Base-by-base conservation (phyloP, 2,329 filamentous ascomycete species). In the Geosmithia morbida region DNA sequence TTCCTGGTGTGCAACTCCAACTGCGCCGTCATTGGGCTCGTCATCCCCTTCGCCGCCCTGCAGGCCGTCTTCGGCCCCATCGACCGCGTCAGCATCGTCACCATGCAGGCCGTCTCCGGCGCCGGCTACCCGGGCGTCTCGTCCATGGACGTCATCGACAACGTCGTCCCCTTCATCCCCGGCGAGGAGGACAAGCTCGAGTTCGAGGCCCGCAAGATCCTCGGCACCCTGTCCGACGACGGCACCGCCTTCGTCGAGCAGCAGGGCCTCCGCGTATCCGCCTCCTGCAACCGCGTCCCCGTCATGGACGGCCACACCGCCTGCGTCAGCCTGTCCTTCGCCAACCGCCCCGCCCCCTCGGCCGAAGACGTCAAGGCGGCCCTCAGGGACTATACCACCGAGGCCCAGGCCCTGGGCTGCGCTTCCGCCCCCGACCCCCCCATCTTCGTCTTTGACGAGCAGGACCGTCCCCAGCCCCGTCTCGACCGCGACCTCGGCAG, bases 1-100 rank as follows among this genome's bases (percentile, higher is more conserved):
- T 95, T 97, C 70, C 70, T 97, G 39, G 87, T 96, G 51, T 97
- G 90, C 76, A 97, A 97, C 71, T 94, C 87, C 54, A 97, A 97
- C 70, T 98, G 92, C 68, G 90, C 90, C 48, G 90, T 96, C 59
- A 95, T 97, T 57, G 90, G 90, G 44, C 79, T 97, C 49, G 90
- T 96, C 51, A 94, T 95, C 52, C 92, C 92, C 20, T 90, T 96
- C 60, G 88, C 88, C 11, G 90, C 90, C 16, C 78, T 97, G 37
- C 85, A 94, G 64, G 78, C 82, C 46, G 81, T 78, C 56, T 95
- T 97, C 58, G 92, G 90, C 43, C 81, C 83, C 57, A 85, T 95
- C 55, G 83, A 86, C 51, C 64, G 68, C 55, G 79, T 80, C 56
- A 79, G 72, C 54, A 86, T 97, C 46, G 88, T 96, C 56, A 97